Evolutionary conservation across 2,329 filamentous ascomycete species (phyloP).

Genomic region (Corniculantispora saksenae): DNA sequence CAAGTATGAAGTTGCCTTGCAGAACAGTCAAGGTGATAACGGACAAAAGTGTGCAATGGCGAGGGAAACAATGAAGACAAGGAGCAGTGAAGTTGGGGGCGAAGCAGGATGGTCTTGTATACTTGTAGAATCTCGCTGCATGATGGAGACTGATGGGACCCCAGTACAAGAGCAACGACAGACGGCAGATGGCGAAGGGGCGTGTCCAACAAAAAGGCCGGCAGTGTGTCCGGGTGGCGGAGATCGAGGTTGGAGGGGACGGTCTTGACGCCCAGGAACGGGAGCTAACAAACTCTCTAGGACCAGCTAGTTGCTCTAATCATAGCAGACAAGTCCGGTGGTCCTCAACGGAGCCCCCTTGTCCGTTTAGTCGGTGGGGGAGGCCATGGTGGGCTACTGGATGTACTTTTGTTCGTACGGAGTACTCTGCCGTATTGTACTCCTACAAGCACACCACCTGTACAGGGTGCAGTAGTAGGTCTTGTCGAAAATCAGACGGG

Average conservation of each 20-base stretch:
- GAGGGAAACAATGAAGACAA: slow-evolving; percentile 13
- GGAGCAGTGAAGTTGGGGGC: slow-evolving; percentile 18
- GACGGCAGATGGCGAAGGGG: slow-evolving; percentile 21
- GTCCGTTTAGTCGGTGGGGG: slow-evolving; percentile 17
- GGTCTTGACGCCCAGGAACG: slow-evolving; percentile 41
- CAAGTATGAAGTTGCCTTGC: neutral
- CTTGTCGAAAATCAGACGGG: slow-evolving; percentile 15
- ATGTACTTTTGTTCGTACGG: slow-evolving; percentile 14
- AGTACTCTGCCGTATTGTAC: slow-evolving; percentile 16
- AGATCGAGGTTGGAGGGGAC: slow-evolving; percentile 28
- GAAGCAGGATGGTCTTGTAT: slow-evolving; percentile 20
- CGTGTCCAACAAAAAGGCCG: slow-evolving; percentile 39
- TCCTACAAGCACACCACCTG: slow-evolving; percentile 14
- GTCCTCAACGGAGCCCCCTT: slow-evolving; percentile 14
- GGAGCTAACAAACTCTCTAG: slow-evolving; percentile 32
- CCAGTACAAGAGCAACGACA: slow-evolving; percentile 17
- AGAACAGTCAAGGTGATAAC: neutral
- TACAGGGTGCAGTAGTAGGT: slow-evolving; percentile 3
- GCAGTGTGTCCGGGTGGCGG: slow-evolving; percentile 45
- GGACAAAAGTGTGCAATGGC: slow-evolving; percentile 9
- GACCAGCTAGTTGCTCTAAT: slow-evolving; percentile 12
- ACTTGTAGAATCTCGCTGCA: slow-evolving; percentile 21
- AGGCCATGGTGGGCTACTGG: slow-evolving; percentile 9
- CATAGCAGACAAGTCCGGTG: slow-evolving; percentile 14
- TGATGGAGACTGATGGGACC: slow-evolving; percentile 21